Evolutionary conservation across 768 basidiomycete species (phyloP), one percentile per base, ranked within the genome.

Genomic region (Pleurotus sapidus): DNA sequence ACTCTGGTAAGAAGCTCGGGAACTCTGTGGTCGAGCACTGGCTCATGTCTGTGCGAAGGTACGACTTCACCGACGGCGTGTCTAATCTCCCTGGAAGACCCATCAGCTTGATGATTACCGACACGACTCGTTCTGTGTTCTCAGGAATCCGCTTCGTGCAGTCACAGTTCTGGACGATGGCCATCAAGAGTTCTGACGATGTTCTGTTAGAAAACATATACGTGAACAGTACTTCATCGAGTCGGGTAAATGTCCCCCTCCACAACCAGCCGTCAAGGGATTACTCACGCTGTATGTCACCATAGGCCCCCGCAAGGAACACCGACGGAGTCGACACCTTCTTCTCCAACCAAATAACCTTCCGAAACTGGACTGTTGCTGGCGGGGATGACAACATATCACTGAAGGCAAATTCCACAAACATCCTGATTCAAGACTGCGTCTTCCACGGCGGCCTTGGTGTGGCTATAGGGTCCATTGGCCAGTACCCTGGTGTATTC

Each of bases 111-210:
- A 69, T 70, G 40, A 71, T 76, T 49, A 63, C 66, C 14, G 68
- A 75, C 27, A 71, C 72, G 4, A 74, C 65, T 11, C 63, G 74
- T 40, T 74, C 74, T 9, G 57, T 65, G 3, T 70, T 75, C 53
- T 61, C 64, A n/a, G 72, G 73, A 20, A 60, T 75, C 40, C 68
- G 71, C 49, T 72, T 77, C 48, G 67, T 76, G 24, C 76, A 76
- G 55, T 73, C 72, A 17, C 74, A 75, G 57, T 74, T 75, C 59
- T 77, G 76, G 76, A 74, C 76, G 2, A 74, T 72, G 64, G 65
- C 72, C 18, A 61, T 76, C 27, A 69, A 67, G 34, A 57, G 65
- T 23, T 72, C 74, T 17, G 65, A 70, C 50, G 68, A 73, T 50
- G 65, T 77, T 34, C 59, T 73, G 23, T 63, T 76, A 58, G 68